phyloP scores from a whole-genome alignment of 1,139 yeast genomes.

The Sugiyamaella pinicola region DNA sequence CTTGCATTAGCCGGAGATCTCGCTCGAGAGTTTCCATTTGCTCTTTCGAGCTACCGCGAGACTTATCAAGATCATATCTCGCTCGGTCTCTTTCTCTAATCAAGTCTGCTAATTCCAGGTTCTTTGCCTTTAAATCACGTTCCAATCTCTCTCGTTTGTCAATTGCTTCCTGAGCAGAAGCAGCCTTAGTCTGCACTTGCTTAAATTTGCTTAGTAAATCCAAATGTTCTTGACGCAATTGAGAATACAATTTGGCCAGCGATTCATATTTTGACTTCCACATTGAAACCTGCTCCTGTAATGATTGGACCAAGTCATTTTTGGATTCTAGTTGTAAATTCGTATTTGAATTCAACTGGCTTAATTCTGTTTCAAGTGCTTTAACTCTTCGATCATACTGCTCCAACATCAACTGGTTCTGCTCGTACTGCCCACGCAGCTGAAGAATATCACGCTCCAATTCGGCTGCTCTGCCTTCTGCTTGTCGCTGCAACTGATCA shows the following conservation, averaged over 20 bases:
- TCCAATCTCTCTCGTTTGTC: conserved; percentile 82
- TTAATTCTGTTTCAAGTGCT: conserved; percentile 74
- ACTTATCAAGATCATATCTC: conserved; percentile 75
- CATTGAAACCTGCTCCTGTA: conserved; percentile 73
- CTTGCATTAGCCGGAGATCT: conserved; percentile 63
- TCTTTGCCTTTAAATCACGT: conserved; percentile 81
- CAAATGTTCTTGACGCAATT: conserved; percentile 88
- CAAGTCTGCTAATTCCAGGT: conserved; percentile 83
- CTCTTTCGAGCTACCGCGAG: conserved; percentile 64
- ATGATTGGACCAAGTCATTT: conserved; percentile 66
- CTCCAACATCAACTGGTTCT: conserved; percentile 78
- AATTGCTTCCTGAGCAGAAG: conserved; percentile 90
- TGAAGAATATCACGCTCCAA: conserved; percentile 78
- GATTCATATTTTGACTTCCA: conserved; percentile 92
- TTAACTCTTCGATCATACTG: conserved; percentile 89
- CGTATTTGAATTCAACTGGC: conserved; percentile 63
- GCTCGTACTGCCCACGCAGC: conserved; percentile 80
- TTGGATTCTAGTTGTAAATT: conserved; percentile 75
- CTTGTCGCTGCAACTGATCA: conserved; percentile 73
- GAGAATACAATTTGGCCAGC: conserved; percentile 85
- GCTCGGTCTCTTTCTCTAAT: conserved; percentile 91
- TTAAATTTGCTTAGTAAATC: conserved; percentile 78
- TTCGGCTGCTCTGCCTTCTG: conserved; percentile 78
- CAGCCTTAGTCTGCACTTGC: conserved; percentile 83
- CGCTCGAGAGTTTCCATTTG: conserved; percentile 70